Base-by-base conservation (phyloP, 768 basidiomycete species). In the Boletus rubropictus region DNA sequence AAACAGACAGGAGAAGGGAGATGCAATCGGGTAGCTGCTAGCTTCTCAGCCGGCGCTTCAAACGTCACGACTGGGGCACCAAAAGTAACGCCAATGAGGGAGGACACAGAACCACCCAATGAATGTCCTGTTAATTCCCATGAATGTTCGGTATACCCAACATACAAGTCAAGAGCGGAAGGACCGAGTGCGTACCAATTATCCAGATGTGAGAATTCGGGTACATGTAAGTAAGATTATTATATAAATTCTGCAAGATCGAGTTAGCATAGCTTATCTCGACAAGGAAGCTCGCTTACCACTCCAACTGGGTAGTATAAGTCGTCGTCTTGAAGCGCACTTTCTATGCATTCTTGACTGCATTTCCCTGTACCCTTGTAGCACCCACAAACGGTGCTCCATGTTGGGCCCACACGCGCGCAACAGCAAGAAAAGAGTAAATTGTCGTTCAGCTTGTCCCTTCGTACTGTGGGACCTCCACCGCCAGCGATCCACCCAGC, bases 351-450 rank as follows among this genome's bases (percentile, higher is more conserved):
- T 4, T 75, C 74, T 54, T 84, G 79, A 51, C 86, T 82, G 63
- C 95, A 98, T 52, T 79, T 83, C 64, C 82, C 79, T 12, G 76
- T 69, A 2, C 89, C 80, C 7, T 81, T 71, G 60, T 84, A 86
- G 66, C 95, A 98, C 40, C 79, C 85, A 62, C 95, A 98, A 1
- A 96, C 95, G 0, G 95, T 76, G 17, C 79, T 81, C 95, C 95
- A 98, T 0, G 89, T 89, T 44, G 91, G 89, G 28, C 88, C 90
- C n/a, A 97, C 89, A 7, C 87, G 77, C 2, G 92, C 94, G 59
- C 95, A 98, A 65, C 95, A 98, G 67, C 95, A 98, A 4, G 90
- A 86, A 70, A 95, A 95, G 28, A 98, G 69, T n/a, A 94, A 70
- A 60, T 95, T 98, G 58, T 97, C 94, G 67, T 98, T 98, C 48